A percentile compares a stretch with the other conserved stretches of the same genome.
These are phyloP conservation scores for Pseudohyphozyma bogoriensis DNA, from an alignment of 768 basidiomycete species.

Conservation along the genomic window DNA sequence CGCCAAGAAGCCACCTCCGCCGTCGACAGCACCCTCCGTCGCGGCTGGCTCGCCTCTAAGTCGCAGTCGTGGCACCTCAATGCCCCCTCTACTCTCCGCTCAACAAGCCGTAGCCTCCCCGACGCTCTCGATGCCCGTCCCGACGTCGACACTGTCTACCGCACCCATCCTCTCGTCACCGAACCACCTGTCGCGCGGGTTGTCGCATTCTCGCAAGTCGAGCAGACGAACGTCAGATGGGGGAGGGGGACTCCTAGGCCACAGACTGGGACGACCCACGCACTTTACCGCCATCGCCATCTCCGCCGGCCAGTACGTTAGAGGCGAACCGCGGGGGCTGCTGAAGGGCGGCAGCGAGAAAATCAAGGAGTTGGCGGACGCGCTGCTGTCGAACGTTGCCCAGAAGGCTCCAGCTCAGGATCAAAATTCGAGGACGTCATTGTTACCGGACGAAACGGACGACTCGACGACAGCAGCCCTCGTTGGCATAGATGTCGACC, in stretches of 20 bases:
- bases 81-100: background rate
- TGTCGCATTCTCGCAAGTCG: background rate
- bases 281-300: background rate
- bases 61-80: background rate
- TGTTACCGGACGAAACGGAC: background rate
- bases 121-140: background rate
- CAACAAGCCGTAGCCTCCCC: background rate
- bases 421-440: background rate
- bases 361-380: background rate
- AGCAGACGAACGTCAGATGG: conserved; percentile 7
- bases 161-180: background rate
- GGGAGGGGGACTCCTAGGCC: conserved; percentile 15
- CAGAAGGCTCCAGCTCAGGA: background rate
- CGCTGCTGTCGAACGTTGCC: background rate
- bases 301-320: background rate
- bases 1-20: no score
- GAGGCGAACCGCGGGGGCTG: no score
- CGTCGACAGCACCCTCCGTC: background rate
- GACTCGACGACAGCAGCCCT: background rate
- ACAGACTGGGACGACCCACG: background rate
- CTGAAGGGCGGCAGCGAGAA: background rate
- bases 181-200: background rate
- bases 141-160: background rate
- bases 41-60: background rate
- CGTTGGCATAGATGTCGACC: background rate